Evolutionary conservation across 306 rosid genomes (phyloP).

Genomic region (Ceratonia siliqua): DNA sequence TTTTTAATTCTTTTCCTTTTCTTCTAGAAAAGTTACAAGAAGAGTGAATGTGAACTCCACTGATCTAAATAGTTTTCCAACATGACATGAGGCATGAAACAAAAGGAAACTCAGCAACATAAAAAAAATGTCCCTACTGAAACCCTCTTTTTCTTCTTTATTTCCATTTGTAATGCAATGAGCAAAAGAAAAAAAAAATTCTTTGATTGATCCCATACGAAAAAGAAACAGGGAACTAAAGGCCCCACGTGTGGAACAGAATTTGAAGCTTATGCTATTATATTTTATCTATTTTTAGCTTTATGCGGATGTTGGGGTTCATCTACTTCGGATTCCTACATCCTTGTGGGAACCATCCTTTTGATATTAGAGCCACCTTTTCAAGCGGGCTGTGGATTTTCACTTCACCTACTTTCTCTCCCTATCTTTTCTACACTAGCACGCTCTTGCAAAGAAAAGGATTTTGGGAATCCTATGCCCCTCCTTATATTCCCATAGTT

Average conservation of each 20-base stretch:
- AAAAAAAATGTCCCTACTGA: slow-evolving; percentile 19
- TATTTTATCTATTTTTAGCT: slow-evolving; percentile 40
- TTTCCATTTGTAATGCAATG: slow-evolving; percentile 15
- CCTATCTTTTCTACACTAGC: slow-evolving; percentile 45
- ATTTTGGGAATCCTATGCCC: slow-evolving; percentile 82
- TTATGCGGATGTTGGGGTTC: slow-evolving; percentile 54
- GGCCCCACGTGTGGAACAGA: slow-evolving; percentile 71
- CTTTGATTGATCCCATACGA: slow-evolving; percentile 47
- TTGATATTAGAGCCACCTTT: slow-evolving; percentile 61
- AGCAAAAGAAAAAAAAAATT: slow-evolving; percentile 10
- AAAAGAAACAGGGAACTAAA: slow-evolving; percentile 34
- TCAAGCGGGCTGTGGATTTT: slow-evolving; percentile 44
- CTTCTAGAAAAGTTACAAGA: not conserved
- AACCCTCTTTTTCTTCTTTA: not conserved
- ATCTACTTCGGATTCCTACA: slow-evolving; percentile 72
- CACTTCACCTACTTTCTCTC: slow-evolving; percentile 55
- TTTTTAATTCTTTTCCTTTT: not conserved
- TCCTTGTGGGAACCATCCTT: slow-evolving; percentile 51
- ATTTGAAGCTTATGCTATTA: slow-evolving; percentile 37
- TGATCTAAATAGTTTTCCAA: not conserved
- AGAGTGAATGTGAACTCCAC: slow-evolving; percentile 20
- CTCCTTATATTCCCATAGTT: slow-evolving; percentile 52
- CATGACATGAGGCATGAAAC: slow-evolving; percentile 10
- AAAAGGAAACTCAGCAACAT: slow-evolving; percentile 13
- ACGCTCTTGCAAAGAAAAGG: slow-evolving; percentile 50